Conservation (phyloP, 2,329 filamentous ascomycete species). For the Truncatella angustata region DNA sequence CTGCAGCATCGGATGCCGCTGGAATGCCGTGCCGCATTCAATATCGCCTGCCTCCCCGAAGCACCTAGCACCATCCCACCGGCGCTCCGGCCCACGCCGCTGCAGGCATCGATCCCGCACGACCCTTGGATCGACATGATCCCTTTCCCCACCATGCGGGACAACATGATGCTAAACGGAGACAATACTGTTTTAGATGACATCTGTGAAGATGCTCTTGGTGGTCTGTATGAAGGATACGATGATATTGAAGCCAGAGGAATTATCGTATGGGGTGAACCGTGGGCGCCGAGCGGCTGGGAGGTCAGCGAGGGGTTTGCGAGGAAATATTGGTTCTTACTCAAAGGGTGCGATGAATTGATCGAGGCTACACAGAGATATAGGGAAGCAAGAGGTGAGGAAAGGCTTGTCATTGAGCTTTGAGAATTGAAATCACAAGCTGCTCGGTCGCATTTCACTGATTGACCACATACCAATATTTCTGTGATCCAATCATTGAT, state of each 20-base stretch:
- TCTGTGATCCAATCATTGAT: no score
- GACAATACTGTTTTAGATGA: constrained; percentile 24
- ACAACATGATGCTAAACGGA: constrained; percentile 24
- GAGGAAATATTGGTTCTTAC: constrained; percentile 32
- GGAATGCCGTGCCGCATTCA: constrained; percentile 21
- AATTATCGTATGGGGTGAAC: constrained; percentile 36
- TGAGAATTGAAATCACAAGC: not conserved
- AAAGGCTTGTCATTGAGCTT: constrained; percentile 18
- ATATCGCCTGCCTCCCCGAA: constrained; percentile 16
- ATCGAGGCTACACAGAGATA: constrained; percentile 33
- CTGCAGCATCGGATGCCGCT: constrained; percentile 20
- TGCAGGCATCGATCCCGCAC: constrained; percentile 23
- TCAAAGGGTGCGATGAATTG: constrained; percentile 30
- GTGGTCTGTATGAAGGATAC: constrained; percentile 27
- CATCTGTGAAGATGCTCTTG: constrained; percentile 26
- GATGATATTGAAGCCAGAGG: constrained; percentile 24
- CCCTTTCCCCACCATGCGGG: constrained; percentile 25
- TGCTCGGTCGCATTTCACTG: not conserved
- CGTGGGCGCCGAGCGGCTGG: constrained; percentile 34
- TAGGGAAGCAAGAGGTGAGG: constrained; percentile 32
- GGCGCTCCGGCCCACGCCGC: constrained; percentile 22
- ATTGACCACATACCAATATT: no score
- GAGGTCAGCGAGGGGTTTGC: constrained; percentile 35
- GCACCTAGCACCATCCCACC: constrained; percentile 17
- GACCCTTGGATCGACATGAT: constrained; percentile 28